Base-by-base conservation (phyloP, 108 stramenopile genomes). In the Skeletonema tropicum region DNA sequence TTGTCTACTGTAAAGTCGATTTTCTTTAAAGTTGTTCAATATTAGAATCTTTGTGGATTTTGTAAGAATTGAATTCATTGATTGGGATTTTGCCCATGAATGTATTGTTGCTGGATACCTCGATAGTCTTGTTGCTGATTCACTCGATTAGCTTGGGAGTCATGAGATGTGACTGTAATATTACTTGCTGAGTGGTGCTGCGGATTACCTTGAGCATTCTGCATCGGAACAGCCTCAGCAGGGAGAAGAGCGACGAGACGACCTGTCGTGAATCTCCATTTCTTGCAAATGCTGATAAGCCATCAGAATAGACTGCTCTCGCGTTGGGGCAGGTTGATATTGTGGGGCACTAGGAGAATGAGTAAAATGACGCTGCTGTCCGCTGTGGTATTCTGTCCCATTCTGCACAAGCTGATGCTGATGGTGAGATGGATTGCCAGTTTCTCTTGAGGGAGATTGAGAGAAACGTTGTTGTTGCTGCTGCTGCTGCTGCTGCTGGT, bases 191-290 rank as follows among this genome's bases (percentile, higher is more conserved):
- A 21, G 48, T 49, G 21, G 48, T 49, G 3, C 12, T 41, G 48
- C 2, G 48, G 48, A 17, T 49, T 49, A 7, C 17, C 48, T 49
- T 49, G 17, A 49, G 21, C 17, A 49, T 0, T 21, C 52, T 55
- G 52, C 23, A 55, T 55, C 21, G 52, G 52, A 7, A 19, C 48
- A 15, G 48, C 19, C 52, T 55, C 52, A 25, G 52, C 52, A 23
- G 52, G 52, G 23, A 23, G 52, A 55, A 55, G 52, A 55, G 21
- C 23, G 52, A 55, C 10, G 19, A 55, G 52, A 55, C 52, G n/a
- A 55, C 10, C 52, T 21, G 23, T 55, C 23, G 52, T 55, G 52
- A 55, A 55, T 55, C 23, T 55, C 52, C 52, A 55, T 55, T 55
- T 11, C 52, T 21, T 55, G 52, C 52, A 55, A 23, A 23, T 55